These are phyloP conservation scores for Micractinium conductrix DNA, from an alignment of 139 green algal genomes.

Conservation along the genomic window DNA sequence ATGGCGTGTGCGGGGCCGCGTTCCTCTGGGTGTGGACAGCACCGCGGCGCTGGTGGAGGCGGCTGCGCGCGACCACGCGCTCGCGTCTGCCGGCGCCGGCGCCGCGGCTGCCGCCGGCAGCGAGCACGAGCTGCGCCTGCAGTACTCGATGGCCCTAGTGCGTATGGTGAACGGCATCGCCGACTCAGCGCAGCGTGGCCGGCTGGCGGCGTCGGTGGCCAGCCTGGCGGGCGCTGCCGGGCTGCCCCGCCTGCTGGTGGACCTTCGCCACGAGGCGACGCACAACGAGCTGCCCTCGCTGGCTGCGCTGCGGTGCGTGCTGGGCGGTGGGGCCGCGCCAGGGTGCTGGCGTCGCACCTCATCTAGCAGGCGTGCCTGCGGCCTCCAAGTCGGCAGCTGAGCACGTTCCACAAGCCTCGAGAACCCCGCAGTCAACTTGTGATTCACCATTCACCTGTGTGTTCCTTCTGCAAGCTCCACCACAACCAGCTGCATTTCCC, in stretches of 20 bases:
- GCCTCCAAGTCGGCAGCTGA: no score
- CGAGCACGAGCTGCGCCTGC: conserved; percentile 50
- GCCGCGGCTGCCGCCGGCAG: background rate
- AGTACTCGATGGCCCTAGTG: conserved; percentile 65
- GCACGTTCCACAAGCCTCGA: no score
- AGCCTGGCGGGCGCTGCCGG: conserved; percentile 64
- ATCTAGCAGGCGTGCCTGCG: background rate
- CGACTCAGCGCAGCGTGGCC: conserved; percentile 78
- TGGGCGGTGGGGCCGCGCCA: no score
- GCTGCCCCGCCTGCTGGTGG: conserved; percentile 78
- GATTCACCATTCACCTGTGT: no score
- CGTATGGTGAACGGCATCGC: conserved; percentile 86
- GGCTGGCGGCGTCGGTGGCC: conserved; percentile 71
- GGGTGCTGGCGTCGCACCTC: background rate
- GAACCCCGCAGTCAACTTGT: no score
- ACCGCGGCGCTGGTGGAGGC: conserved; percentile 67
- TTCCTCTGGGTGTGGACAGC: conserved; percentile 74
- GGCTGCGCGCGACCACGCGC: background rate
- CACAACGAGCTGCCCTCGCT: conserved; percentile 86
- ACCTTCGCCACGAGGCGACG: conserved; percentile 80
- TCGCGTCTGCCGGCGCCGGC: background rate
- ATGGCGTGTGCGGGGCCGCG: conserved; percentile 69
- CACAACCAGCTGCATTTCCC: no score
- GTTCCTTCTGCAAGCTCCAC: no score
- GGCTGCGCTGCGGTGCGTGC: conserved; percentile 59